Percentiles rank a stretch among this genome's conserved stretches.
Evolutionary conservation across 306 rosid species (phyloP).

Genomic region (Vigna trinervia): DNA sequence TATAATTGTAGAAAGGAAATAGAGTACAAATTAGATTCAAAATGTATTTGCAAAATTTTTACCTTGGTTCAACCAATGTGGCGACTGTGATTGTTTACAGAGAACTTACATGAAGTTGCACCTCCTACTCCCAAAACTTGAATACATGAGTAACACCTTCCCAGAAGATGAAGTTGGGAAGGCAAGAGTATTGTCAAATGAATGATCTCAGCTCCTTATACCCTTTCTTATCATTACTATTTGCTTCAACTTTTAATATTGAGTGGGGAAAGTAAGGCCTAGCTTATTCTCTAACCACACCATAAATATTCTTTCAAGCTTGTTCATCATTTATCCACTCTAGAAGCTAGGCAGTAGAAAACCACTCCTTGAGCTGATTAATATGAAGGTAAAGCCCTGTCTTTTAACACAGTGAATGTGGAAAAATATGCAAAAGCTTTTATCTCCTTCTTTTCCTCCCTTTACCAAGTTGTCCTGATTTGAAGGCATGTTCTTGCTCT

Average conservation of each 20-base stretch:
- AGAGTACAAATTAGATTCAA: background rate
- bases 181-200: background rate
- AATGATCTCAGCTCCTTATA: background rate
- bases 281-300: background rate
- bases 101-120: background rate
- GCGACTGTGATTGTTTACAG: background rate
- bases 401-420: background rate
- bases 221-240: background rate
- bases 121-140: background rate
- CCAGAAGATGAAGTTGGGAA: background rate
- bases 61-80: constrained; percentile 16
- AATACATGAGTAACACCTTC: background rate
- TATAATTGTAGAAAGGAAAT: background rate
- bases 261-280: background rate
- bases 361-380: constrained; percentile 14
- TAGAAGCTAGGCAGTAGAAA: background rate
- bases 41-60: background rate
- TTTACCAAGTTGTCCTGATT: constrained; percentile 90
- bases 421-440: constrained; percentile 4
- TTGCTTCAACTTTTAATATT: background rate
- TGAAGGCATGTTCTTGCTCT: constrained; percentile 86
- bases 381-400: background rate
- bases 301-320: background rate
- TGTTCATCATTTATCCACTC: background rate
- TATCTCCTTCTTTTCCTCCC: constrained; percentile 82